phyloP scores from a whole-genome alignment of 805 yeast genomes.

The Saccharomycopsis schoenii region DNA sequence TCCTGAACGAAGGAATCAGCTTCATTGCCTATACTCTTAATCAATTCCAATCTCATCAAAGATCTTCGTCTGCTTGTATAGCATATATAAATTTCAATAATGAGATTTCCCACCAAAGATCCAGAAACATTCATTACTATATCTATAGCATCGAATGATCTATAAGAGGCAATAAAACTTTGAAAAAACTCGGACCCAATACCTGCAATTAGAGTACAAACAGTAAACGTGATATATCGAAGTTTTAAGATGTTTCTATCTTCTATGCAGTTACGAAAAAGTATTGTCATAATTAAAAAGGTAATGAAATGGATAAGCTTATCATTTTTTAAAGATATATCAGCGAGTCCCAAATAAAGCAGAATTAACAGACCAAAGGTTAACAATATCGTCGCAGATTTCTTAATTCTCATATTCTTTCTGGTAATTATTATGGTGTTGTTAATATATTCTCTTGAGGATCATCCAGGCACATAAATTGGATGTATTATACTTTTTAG shows the following conservation, averaged over 20 bases:
- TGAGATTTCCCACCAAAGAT: conserved; percentile 8
- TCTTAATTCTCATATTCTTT: not conserved
- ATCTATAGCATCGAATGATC: conserved; percentile 17
- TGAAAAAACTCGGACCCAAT: conserved; percentile 18
- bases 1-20: conserved; percentile 15
- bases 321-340: conserved; percentile 12
- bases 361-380: not conserved
- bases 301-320: conserved; percentile 17
- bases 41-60: conserved; percentile 11
- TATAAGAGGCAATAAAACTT: conserved; percentile 10
- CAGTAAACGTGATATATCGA: conserved; percentile 8
- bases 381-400: not conserved
- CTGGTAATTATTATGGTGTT: not conserved
- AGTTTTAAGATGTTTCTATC: conserved; percentile 10
- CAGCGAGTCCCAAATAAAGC: conserved; percentile 17
- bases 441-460: not conserved
- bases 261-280: conserved; percentile 16
- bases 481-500: not conserved
- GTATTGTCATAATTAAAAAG: conserved; percentile 13
- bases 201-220: conserved; percentile 12
- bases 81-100: conserved; percentile 9
- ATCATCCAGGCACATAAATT: not conserved
- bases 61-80: conserved; percentile 10
- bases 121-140: conserved; percentile 15
- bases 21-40: conserved; percentile 17